Base-by-base conservation (phyloP, 1,139 yeast species). In the Geotrichum siamense region DNA sequence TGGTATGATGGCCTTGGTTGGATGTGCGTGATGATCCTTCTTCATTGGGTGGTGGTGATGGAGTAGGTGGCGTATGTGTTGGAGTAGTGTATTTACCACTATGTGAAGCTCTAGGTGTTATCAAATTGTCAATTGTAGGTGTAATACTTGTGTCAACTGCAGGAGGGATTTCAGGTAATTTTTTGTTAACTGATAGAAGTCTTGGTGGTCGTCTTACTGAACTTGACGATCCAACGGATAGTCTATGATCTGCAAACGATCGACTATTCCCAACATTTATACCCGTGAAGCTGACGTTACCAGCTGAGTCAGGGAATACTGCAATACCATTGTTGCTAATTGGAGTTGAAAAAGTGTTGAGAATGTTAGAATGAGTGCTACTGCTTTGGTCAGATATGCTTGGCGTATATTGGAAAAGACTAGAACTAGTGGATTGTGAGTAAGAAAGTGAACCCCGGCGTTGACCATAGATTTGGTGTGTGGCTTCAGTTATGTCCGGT, bases 241-340 rank as follows among this genome's bases (percentile, higher is more conserved):
- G 22, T 19, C 44, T 34, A 25, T 41, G 44, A 25, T 41, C 39
- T 6, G 35, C 44, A 34, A 41, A 41, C n/a, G 44, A 41, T 30
- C 21, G 34, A 26, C 34, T 29, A 6, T 8, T 6, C 8, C 13
- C 8, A 6, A 28, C n/a, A 21, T 33, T 33, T 15, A 33, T 33
- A 12, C 16, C 5, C 15, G 37, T 20, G 17, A 19, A 33, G 13
- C 37, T 33, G 6, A 33, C 25, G 13, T 33, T 33, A 9, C 15
- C 26, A 21, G n/a, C 16, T 6, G 19, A 5, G 15, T 4, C 21
- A n/a, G 22, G 21, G 22, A 30, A 21, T 4, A 27, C 20, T 12
- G 30, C n/a, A 26, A 28, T 8, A 8, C 31, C 27, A n/a, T 26
- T 21, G 10, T 17, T 21, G 30, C 32, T 29, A 9, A 8, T 20